Percentiles rank a stretch among this genome's conserved stretches.
These are phyloP conservation scores for Trypanosoma avium DNA, from an alignment of 208 protist genomes.

Conservation along the genomic window DNA sequence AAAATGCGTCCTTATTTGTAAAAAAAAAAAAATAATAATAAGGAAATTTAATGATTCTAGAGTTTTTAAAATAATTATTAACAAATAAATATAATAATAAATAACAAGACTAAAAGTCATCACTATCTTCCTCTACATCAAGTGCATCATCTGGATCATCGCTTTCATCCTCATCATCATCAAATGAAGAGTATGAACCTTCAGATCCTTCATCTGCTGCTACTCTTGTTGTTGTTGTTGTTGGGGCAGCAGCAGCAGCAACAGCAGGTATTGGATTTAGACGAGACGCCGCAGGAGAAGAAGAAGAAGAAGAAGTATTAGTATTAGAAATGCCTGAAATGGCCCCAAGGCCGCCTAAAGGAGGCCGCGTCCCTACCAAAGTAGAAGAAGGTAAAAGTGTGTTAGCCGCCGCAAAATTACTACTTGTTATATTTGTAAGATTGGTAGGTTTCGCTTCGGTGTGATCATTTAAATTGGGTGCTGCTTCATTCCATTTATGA, in stretches of 20 bases:
- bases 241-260: conserved; percentile 2
- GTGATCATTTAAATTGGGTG: not conserved
- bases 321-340: no score
- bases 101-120: conserved; percentile 73
- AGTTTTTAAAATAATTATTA: no score
- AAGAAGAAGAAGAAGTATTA: no score
- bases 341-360: not conserved
- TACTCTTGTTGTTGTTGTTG: not conserved
- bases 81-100: not conserved
- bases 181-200: conserved; percentile 82
- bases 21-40: no score
- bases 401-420: no score
- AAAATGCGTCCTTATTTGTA: no score
- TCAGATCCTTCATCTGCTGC: conserved; percentile 34
- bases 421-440: not conserved
- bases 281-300: no score
- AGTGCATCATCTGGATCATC: conserved; percentile 56
- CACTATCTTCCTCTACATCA: conserved; percentile 77
- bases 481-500: conserved; percentile 40
- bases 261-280: conserved; percentile 4
- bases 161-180: conserved; percentile 44
- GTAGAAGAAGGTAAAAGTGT: no score
- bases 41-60: no score
- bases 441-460: not conserved
- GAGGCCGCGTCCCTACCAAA: not conserved